Conservation (phyloP, 2,329 filamentous ascomycete species). For the Xylaria arbuscula region DNA sequence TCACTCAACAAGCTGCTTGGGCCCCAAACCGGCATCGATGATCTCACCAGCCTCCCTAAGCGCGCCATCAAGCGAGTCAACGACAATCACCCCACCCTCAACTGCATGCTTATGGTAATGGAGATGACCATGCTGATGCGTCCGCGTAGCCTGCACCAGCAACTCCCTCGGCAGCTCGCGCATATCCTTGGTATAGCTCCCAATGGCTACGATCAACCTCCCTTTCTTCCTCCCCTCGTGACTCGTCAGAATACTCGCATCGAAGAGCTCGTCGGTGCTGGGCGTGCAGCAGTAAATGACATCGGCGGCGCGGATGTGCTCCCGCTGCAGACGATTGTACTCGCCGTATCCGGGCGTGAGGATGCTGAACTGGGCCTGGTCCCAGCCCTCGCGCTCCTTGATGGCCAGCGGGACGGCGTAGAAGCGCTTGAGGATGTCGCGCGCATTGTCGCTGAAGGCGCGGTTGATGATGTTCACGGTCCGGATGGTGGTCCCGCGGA, state of each 20-base stretch:
- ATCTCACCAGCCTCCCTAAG: conserved; percentile 88
- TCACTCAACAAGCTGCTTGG: conserved; percentile 82
- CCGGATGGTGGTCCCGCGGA: conserved; percentile 76
- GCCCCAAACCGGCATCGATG: conserved; percentile 77
- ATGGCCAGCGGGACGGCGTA: conserved; percentile 55
- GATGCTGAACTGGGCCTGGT: conserved; percentile 73
- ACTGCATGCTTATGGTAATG: conserved; percentile 75
- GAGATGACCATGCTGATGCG: conserved; percentile 57
- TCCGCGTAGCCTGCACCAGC: conserved; percentile 69
- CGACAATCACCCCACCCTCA: conserved; percentile 74
- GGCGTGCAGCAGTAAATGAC: conserved; percentile 93
- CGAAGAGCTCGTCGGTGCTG: conserved; percentile 78
- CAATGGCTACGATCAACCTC: conserved; percentile 77
- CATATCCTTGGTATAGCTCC: conserved; percentile 78
- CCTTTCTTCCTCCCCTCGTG: conserved; percentile 76
- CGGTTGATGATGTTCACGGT: conserved; percentile 87
- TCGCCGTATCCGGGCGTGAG: conserved; percentile 78
- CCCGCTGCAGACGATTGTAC: conserved; percentile 72
- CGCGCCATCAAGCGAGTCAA: conserved; percentile 82
- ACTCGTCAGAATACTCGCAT: conserved; percentile 75
- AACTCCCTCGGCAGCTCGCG: conserved; percentile 84
- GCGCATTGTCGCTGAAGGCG: conserved; percentile 69
- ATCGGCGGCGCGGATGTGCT: conserved; percentile 77
- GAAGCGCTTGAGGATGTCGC: conserved; percentile 62
- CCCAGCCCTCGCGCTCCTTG: conserved; percentile 71